Conservation (phyloP, 768 basidiomycete genomes). For the Boletales sp. region DNA sequence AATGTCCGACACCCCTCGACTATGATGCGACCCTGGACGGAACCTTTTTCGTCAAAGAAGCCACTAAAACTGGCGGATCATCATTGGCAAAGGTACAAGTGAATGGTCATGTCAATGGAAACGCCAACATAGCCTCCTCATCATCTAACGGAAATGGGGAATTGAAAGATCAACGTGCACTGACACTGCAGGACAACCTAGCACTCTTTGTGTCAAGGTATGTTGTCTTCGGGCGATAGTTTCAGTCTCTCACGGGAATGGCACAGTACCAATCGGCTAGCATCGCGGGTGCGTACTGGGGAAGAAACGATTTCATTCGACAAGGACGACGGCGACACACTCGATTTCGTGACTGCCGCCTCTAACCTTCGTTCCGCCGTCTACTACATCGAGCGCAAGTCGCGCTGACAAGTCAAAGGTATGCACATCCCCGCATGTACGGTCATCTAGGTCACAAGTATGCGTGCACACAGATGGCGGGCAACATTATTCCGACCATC, state of each 20-base stretch:
- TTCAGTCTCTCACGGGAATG: constrained; percentile 5
- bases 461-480: constrained; percentile 70
- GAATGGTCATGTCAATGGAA: constrained; percentile 27
- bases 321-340: constrained; percentile 95
- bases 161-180: constrained; percentile 78
- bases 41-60: constrained; percentile 47
- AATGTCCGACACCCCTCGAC: constrained; percentile 82
- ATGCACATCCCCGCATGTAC: not conserved
- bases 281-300: constrained; percentile 59
- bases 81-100: constrained; percentile 18
- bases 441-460: not conserved
- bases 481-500: constrained; percentile 99
- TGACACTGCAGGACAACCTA: constrained; percentile 79
- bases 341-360: constrained; percentile 95
- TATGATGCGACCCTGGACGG: constrained; percentile 71
- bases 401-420: constrained; percentile 98
- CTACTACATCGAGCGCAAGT: constrained; percentile 86
- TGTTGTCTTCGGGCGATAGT: not conserved
- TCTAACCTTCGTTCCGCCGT: constrained; percentile 90
- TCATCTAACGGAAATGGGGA: constrained; percentile 27
- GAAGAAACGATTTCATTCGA: constrained; percentile 84
- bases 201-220: constrained; percentile 85
- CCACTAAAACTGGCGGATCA: constrained; percentile 10
- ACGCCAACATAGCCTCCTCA: constrained; percentile 1
- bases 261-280: constrained; percentile 73